Conservation (phyloP, 331 rosid species). For the Quercus lobata region DNA sequence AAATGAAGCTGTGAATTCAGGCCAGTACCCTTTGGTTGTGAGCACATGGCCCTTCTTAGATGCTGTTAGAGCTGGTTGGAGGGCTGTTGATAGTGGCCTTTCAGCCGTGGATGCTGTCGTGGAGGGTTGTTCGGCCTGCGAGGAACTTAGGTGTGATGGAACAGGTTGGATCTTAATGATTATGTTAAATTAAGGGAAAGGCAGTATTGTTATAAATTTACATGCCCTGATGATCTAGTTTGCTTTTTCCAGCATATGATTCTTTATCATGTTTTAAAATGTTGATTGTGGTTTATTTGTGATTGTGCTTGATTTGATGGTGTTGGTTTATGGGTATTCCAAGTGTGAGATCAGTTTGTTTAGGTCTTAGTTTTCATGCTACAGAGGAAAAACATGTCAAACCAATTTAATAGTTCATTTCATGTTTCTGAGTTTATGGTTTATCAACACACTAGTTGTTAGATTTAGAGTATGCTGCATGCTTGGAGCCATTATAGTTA, state of each 20-base stretch:
- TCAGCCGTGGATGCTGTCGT: constrained; percentile 86
- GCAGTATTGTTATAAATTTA: neutral
- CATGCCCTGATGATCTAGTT: neutral
- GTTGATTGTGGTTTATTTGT: neutral
- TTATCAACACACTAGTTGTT: no score
- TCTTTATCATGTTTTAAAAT: neutral
- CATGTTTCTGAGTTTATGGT: no score
- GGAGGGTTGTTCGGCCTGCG: constrained; percentile 88
- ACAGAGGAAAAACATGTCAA: no score
- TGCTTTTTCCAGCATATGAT: neutral
- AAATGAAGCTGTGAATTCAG: constrained; percentile 31
- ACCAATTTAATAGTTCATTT: no score
- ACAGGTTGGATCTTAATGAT: constrained; percentile 52
- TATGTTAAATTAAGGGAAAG: neutral
- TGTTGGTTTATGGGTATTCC: neutral
- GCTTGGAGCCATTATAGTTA: neutral
- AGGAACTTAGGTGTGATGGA: constrained; percentile 89
- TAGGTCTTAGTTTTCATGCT: no score
- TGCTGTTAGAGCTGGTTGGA: constrained; percentile 91
- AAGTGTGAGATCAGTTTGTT: no score
- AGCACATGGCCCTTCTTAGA: constrained; percentile 95
- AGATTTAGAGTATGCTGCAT: neutral
- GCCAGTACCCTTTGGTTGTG: constrained; percentile 72
- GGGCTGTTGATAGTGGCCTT: constrained; percentile 58
- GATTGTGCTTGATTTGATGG: neutral